phyloP scores from a whole-genome alignment of 1,139 yeast genomes.

The Geotrichum europaeum region DNA sequence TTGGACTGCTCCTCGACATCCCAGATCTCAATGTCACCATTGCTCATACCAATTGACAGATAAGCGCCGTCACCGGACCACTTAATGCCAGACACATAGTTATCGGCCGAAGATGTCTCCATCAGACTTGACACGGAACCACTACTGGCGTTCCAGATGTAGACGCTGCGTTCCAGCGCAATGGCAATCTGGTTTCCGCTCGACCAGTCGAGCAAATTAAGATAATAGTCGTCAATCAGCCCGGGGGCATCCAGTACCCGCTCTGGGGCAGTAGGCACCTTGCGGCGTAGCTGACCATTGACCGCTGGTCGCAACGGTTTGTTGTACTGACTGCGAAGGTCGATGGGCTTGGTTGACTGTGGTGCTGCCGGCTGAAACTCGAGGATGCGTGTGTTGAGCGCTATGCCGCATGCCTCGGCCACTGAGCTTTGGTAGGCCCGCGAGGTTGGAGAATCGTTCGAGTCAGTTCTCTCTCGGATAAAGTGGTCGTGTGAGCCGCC shows the following conservation, averaged over 20 bases:
- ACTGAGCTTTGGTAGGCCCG: constrained; percentile 65
- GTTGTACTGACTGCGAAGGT: constrained; percentile 41
- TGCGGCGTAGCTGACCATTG: constrained; percentile 52
- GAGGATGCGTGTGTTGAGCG: constrained; percentile 74
- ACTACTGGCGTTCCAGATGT: constrained; percentile 86
- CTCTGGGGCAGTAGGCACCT: constrained; percentile 84
- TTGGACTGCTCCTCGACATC: constrained; percentile 74
- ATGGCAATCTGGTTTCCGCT: constrained; percentile 76
- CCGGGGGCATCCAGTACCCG: constrained; percentile 97
- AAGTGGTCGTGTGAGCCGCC: neutral
- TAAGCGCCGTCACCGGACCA: constrained; percentile 95
- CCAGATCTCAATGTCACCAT: constrained; percentile 89
- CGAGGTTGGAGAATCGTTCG: constrained; percentile 18
- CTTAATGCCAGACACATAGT: constrained; percentile 61
- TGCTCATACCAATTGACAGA: constrained; percentile 75
- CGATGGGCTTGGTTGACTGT: constrained; percentile 53
- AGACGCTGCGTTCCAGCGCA: constrained; percentile 78
- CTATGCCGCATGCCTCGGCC: constrained; percentile 91
- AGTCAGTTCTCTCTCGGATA: constrained; percentile 10
- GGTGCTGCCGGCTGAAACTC: constrained; percentile 90
- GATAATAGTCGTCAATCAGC: constrained; percentile 83
- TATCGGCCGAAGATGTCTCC: constrained; percentile 40
- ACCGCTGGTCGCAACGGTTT: constrained; percentile 46
- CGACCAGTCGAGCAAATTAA: constrained; percentile 87
- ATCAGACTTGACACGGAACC: constrained; percentile 73